phyloP scores from a whole-genome alignment of 2,329 filamentous ascomycete species.

The Thelonectria olida region DNA sequence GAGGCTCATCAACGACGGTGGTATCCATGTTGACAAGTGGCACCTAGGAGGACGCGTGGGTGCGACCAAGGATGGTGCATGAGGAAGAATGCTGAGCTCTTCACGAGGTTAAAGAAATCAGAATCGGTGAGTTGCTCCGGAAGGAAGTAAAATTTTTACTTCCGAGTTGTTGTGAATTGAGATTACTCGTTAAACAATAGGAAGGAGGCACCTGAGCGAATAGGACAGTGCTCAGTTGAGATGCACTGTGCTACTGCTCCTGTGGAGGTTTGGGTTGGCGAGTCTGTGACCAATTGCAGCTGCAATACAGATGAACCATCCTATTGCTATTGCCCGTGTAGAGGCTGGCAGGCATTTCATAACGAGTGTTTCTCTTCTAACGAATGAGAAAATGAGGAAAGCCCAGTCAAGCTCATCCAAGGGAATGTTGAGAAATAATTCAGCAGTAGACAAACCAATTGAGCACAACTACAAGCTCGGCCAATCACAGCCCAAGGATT shows the following conservation, averaged over 20 bases:
- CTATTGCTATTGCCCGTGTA: no score
- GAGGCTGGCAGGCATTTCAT: background rate
- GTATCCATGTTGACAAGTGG: slow-evolving; percentile 41
- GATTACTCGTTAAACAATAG: slow-evolving; percentile 24
- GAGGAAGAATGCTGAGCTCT: no score
- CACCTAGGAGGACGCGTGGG: slow-evolving; percentile 13
- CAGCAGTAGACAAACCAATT: background rate
- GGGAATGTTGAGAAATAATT: background rate
- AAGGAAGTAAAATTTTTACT: no score
- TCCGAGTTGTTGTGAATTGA: slow-evolving; percentile 18
- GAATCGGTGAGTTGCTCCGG: background rate
- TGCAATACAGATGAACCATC: no score
- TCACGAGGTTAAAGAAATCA: background rate
- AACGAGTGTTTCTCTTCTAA: background rate
- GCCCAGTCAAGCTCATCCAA: background rate
- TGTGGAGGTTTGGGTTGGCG: no score
- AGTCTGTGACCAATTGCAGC: background rate
- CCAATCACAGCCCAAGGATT: slow-evolving; percentile 39
- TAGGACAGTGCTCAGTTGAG: slow-evolving; percentile 17
- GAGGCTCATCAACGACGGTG: background rate
- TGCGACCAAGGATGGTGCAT: background rate
- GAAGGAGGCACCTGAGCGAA: slow-evolving; percentile 1
- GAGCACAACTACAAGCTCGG: background rate
- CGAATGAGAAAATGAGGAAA: background rate
- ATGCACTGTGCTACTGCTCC: slow-evolving; percentile 34